A percentile compares a stretch with the other conserved stretches of the same genome.
Conservation (phyloP, 2,329 filamentous ascomycete species). For the Hymenoscyphus linearis region DNA sequence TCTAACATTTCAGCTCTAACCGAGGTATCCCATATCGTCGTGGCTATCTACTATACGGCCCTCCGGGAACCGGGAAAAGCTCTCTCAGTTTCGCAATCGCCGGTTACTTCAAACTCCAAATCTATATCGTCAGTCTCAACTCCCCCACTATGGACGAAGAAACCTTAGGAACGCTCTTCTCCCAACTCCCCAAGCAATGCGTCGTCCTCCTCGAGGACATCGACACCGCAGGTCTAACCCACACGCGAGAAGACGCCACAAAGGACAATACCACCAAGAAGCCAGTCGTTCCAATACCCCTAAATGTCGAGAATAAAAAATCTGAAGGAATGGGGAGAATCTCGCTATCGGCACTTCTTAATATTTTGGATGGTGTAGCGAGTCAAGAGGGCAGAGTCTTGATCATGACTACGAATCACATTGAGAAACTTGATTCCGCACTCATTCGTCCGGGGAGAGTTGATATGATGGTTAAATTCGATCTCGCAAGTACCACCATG, state of each 20-base stretch:
- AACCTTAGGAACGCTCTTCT: constrained; percentile 57
- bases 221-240: constrained; percentile 65
- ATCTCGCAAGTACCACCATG: constrained; percentile 25
- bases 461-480: constrained; percentile 54
- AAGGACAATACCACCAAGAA: constrained; percentile 12
- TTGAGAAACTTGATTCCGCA: constrained; percentile 55
- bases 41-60: constrained; percentile 77
- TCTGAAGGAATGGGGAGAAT: constrained; percentile 30
- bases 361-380: constrained; percentile 64
- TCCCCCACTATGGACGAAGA: constrained; percentile 60
- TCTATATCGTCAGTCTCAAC: constrained; percentile 67
- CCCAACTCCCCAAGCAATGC: constrained; percentile 62
- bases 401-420: constrained; percentile 67
- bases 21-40: constrained; percentile 81
- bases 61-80: constrained; percentile 75
- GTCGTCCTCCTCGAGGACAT: constrained; percentile 74
- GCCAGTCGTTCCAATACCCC: constrained; percentile 19
- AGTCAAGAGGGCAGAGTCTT: constrained; percentile 62
- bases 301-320: constrained; percentile 1
- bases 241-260: constrained; percentile 31
- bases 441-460: constrained; percentile 58
- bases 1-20: constrained; percentile 41
- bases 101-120: constrained; percentile 63
- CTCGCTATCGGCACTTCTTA: constrained; percentile 60
- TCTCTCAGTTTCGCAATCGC: constrained; percentile 66